A percentile compares a stretch with the other conserved stretches of the same genome.
Evolutionary conservation across 805 yeast species (phyloP).

Genomic region (Peterozyma toletana): DNA sequence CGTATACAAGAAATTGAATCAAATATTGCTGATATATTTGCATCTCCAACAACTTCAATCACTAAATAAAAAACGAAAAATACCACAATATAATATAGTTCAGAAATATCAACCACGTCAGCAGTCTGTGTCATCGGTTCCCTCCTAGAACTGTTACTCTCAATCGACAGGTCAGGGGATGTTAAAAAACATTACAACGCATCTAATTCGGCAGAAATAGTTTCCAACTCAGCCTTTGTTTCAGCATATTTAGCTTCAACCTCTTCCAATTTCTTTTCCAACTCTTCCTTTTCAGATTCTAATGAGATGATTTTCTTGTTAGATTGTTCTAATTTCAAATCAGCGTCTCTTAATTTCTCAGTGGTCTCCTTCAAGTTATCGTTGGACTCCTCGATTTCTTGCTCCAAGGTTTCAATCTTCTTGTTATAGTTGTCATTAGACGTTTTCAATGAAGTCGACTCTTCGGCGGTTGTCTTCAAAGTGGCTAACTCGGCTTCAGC

Average conservation of each 20-base stretch:
- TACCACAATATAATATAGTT: neutral
- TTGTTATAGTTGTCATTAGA: slow-evolving; percentile 87
- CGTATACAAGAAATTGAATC: neutral
- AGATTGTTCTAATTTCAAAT: slow-evolving; percentile 91
- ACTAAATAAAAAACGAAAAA: neutral
- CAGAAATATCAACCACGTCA: neutral
- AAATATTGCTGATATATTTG: neutral
- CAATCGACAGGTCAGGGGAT: no score
- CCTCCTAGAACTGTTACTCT: no score
- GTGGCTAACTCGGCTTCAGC: slow-evolving; percentile 68
- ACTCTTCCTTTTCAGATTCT: slow-evolving; percentile 85
- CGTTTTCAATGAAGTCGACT: slow-evolving; percentile 80
- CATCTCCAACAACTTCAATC: neutral
- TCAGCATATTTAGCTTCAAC: slow-evolving; percentile 71
- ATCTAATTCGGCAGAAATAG: slow-evolving; percentile 94
- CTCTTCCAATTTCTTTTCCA: slow-evolving; percentile 89
- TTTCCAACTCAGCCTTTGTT: slow-evolving; percentile 92
- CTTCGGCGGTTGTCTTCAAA: slow-evolving; percentile 83
- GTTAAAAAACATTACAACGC: slow-evolving; percentile 31
- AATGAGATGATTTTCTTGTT: slow-evolving; percentile 90
- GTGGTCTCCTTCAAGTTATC: slow-evolving; percentile 88
- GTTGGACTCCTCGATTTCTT: slow-evolving; percentile 86
- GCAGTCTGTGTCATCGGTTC: no score
- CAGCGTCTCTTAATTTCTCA: slow-evolving; percentile 89
- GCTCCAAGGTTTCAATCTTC: slow-evolving; percentile 84